Percentiles rank a stretch among this genome's conserved stretches.
Conservation (phyloP, 495 filamentous ascomycete species). For the Talaromyces stipitatus region DNA sequence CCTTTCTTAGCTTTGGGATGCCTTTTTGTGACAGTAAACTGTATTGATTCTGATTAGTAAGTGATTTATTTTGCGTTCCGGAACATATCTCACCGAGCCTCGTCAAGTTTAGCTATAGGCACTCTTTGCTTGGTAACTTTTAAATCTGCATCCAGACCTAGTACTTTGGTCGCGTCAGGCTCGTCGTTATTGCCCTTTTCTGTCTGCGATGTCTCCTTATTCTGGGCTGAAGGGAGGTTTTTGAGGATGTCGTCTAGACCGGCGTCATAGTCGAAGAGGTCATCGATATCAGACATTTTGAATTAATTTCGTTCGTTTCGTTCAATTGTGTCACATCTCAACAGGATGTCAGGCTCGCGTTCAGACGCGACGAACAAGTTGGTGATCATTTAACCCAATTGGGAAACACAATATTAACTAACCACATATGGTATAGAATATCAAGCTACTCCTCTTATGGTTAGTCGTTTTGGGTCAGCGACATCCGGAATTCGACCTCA, state of each 20-base stretch:
- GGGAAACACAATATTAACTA: not conserved
- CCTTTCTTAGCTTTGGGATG: slow-evolving; percentile 71
- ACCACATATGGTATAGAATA: not conserved
- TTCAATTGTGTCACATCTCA: not conserved
- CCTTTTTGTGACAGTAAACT: slow-evolving; percentile 74
- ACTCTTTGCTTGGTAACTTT: slow-evolving; percentile 67
- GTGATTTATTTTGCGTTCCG: not conserved
- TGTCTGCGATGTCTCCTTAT: slow-evolving; percentile 20
- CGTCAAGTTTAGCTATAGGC: slow-evolving; percentile 80
- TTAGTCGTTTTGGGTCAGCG: not conserved
- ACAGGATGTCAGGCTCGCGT: not conserved
- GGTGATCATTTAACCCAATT: slow-evolving; percentile 2
- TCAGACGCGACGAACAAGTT: not conserved
- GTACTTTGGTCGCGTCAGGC: slow-evolving; percentile 22
- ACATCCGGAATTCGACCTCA: slow-evolving; percentile 1
- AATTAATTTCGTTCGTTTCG: slow-evolving; percentile 3
- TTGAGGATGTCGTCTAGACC: slow-evolving; percentile 45
- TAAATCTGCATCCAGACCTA: slow-evolving; percentile 80
- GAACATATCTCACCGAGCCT: slow-evolving; percentile 47
- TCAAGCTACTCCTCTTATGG: not conserved
- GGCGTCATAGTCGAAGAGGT: slow-evolving; percentile 66
- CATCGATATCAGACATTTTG: slow-evolving; percentile 35
- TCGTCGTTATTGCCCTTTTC: slow-evolving; percentile 19
- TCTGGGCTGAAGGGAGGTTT: slow-evolving; percentile 26
- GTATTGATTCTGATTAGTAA: not conserved